Base-by-base conservation (phyloP, 495 filamentous ascomycete species). In the Baudoinia panamericana region DNA sequence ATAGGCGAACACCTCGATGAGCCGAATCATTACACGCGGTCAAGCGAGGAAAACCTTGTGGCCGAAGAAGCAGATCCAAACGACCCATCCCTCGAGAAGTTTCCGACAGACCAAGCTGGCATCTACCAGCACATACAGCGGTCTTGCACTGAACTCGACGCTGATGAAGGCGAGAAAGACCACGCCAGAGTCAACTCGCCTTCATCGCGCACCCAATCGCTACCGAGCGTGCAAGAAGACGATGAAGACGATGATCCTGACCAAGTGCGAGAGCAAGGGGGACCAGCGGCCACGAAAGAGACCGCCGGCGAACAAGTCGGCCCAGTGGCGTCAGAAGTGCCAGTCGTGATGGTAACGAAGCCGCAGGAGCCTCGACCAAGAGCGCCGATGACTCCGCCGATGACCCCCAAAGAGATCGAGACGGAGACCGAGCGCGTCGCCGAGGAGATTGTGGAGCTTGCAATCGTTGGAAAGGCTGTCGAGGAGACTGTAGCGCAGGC, bases 11-110 rank as follows among this genome's bases (percentile, higher is more conserved):
- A 45, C 13, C 26, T 26, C 36, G 23, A 39, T 19, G 50, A 50
- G n/a, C 16, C 13, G n/a, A 30, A 26, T 19, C 17, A 29, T 11
- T 16, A 4, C 5, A 12, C 7, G 9, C 5, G 5, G 15, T 40
- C 47, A 5, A 36, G 28, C 11, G 24, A 17, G 3, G 13, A 13
- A 9, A 27, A 50, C 21, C 4, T 34, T 1, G 18, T 53, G 13
- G 24, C 27, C 9, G 29, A 39, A 18, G 51, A 51, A 44, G 39
- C 48, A 27, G 36, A 37, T 17, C 31, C 39, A 18, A 33, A 54
- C 17, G 43, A 47, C 28, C 47, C 33, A 1, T 26, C 34, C 0
- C 51, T 51, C 18, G 51, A 54, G 29, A 30, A 31, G 13, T 54
- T 54, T 35, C 51, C 51, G 0, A 51, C 48, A 6, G 39, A 44